Conservation (phyloP, 1,284 basidiomycete genomes). For the Xanthoconium separans region DNA sequence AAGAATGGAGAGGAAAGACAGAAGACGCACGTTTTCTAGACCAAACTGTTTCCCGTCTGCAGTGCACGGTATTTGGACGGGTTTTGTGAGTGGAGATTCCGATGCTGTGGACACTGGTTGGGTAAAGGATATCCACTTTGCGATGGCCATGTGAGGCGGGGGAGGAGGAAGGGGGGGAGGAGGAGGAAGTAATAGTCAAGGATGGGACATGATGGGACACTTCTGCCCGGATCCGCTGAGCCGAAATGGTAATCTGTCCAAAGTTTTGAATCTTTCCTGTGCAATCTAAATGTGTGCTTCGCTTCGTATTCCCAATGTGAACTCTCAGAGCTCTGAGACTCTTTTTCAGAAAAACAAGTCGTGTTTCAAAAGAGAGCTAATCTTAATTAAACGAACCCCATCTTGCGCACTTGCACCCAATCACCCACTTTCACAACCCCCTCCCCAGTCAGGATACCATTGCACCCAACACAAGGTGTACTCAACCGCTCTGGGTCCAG, state of each 20-base stretch:
- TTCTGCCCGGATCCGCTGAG: constrained; percentile 5
- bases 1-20: not conserved
- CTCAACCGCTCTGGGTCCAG: constrained; percentile 46
- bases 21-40: constrained; percentile 81
- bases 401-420: constrained; percentile 47
- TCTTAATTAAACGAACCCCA: constrained; percentile 26
- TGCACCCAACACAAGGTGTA: constrained; percentile 63
- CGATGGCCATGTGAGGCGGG: constrained; percentile 24
- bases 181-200: not conserved
- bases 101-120: constrained; percentile 26
- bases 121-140: constrained; percentile 39
- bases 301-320: no score
- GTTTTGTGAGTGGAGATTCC: constrained; percentile 31
- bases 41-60: constrained; percentile 85
- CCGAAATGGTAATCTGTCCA: not conserved
- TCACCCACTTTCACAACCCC: constrained; percentile 61
- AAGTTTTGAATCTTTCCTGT: not conserved
- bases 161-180: not conserved
- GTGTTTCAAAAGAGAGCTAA: not conserved
- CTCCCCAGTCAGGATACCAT: constrained; percentile 48
- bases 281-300: not conserved
- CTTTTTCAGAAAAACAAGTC: no score
- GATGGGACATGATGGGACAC: constrained; percentile 7
- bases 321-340: no score
- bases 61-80: constrained; percentile 40